phyloP scores from a whole-genome alignment of 768 basidiomycete species.

The Amanita inopinata region DNA sequence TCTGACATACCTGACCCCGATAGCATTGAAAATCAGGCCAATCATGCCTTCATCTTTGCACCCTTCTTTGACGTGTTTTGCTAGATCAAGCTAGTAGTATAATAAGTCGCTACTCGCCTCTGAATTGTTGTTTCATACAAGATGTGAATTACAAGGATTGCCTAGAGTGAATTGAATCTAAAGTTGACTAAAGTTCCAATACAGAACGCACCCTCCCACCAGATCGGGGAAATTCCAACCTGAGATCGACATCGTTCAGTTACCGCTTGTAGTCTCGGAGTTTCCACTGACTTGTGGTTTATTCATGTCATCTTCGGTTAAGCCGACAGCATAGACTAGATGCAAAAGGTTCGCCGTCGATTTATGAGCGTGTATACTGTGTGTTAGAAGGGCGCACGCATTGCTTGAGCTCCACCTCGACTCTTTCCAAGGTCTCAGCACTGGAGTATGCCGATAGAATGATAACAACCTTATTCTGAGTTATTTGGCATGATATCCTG shows the following conservation, averaged over 20 bases:
- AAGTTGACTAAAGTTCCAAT: not conserved
- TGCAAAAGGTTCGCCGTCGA: too few relatives aligned
- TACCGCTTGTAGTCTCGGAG: conserved; percentile 1
- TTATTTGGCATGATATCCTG: conserved; percentile 64
- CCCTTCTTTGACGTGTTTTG: conserved; percentile 71
- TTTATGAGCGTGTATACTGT: too few relatives aligned
- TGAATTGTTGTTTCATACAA: conserved; percentile 44
- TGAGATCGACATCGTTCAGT: conserved; percentile 21
- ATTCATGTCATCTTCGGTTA: conserved; percentile 72
- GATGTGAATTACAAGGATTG: conserved; percentile 80
- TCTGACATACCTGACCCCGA: conserved; percentile 60
- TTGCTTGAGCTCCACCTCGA: conserved; percentile 75
- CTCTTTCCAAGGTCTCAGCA: conserved; percentile 1
- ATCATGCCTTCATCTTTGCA: conserved; percentile 75
- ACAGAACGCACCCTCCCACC: conserved; percentile 74
- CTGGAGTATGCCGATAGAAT: not conserved
- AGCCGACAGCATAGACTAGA: conserved; percentile 71
- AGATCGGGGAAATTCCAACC: conserved; percentile 83
- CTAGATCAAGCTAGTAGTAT: conserved; percentile 59
- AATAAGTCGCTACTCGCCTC: too few relatives aligned
- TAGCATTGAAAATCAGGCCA: conserved; percentile 77
- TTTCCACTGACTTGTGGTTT: conserved; percentile 59
- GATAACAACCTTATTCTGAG: conserved; percentile 63
- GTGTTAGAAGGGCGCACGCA: too few relatives aligned
- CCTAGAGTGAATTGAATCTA: conserved; percentile 28